Percentiles rank a stretch among this genome's conserved stretches.
Conservation (phyloP, 2,329 filamentous ascomycete genomes). For the Diaporthe sp. region DNA sequence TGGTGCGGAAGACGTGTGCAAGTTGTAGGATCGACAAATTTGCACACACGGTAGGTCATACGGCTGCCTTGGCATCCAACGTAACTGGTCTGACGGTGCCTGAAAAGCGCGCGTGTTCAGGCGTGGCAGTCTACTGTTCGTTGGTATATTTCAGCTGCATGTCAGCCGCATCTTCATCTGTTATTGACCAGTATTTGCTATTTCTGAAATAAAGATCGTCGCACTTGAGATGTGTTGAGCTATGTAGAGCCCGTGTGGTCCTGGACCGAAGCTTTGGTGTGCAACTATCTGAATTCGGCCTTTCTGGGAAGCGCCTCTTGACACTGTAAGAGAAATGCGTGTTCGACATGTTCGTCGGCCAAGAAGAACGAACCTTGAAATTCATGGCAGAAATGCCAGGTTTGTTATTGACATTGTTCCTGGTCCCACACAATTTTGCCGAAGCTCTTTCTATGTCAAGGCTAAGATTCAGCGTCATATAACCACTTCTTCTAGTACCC, state of each 20-base stretch:
- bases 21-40: background rate
- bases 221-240: background rate
- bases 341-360: background rate
- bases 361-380: background rate
- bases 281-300: background rate
- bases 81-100: background rate
- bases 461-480: background rate
- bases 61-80: background rate
- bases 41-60: background rate
- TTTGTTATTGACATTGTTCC: too few species aligned
- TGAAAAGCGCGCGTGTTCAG: background rate
- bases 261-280: too few species aligned
- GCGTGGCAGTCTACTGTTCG: background rate
- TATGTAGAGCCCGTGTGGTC: background rate
- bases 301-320: too few species aligned
- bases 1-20: background rate
- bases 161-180: background rate
- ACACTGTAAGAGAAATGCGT: too few species aligned
- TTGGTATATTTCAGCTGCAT: background rate
- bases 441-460: rapidly evolving
- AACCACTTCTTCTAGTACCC: background rate
- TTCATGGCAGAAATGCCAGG: background rate
- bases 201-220: background rate
- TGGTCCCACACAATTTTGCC: background rate
- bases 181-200: background rate